Conservation (phyloP, 2,329 filamentous ascomycete genomes). For the Colletotrichum agaves region DNA sequence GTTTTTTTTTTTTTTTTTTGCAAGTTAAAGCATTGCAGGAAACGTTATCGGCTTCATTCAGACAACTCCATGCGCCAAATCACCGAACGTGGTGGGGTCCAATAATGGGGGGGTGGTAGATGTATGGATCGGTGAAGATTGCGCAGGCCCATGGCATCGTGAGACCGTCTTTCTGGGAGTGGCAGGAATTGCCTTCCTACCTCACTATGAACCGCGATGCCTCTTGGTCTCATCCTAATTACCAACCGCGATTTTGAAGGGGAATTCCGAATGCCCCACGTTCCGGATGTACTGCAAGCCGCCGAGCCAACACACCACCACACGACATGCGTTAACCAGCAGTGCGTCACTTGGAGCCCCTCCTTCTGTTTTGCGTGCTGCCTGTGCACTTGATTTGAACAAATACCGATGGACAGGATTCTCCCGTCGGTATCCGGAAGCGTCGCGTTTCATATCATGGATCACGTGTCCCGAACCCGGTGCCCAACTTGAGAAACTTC, state of each 20-base stretch:
- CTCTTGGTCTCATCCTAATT: not conserved
- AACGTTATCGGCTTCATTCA: constrained; percentile 1
- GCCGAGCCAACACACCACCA: constrained; percentile 36
- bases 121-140: not conserved
- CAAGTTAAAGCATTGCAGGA: not conserved
- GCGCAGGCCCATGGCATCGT: not conserved
- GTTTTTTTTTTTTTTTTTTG: too few species aligned
- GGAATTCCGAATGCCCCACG: constrained; percentile 11
- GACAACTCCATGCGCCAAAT: not conserved
- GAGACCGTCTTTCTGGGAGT: too few species aligned
- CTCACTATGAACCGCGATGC: constrained; percentile 4
- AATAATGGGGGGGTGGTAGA: not conserved
- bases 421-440: constrained; percentile 22
- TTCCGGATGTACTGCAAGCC: constrained; percentile 24
- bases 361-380: constrained; percentile 5
- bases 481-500: not conserved
- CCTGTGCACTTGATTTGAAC: not conserved
- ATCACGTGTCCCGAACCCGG: constrained; percentile 27
- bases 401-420: not conserved
- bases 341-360: constrained; percentile 13
- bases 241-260: constrained; percentile 19
- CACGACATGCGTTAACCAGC: constrained; percentile 29
- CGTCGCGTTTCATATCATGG: constrained; percentile 31
- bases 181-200: not conserved
- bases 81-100: not conserved